A percentile compares a stretch with the other conserved stretches of the same genome.
Conservation (phyloP, 2,329 filamentous ascomycete species). For the Alternaria triticimaculans region DNA sequence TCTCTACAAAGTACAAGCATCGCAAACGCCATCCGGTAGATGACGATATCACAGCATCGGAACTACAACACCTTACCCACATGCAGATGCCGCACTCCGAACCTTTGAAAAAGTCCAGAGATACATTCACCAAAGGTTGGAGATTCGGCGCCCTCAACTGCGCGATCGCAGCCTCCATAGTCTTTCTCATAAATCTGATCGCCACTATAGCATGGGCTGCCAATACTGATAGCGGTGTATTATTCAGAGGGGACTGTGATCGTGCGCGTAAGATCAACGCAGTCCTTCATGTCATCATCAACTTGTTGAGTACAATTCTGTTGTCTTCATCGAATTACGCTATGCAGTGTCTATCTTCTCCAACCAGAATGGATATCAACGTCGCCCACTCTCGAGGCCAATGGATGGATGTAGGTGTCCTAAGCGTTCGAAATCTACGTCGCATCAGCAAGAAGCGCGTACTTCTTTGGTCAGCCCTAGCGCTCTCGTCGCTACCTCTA, state of each 20-base stretch:
- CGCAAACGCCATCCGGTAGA: background rate
- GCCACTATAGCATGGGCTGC: background rate
- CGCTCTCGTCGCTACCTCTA: background rate
- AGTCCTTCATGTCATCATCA: slow-evolving; percentile 54
- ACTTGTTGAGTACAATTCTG: slow-evolving; percentile 47
- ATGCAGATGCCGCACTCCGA: background rate
- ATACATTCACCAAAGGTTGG: background rate
- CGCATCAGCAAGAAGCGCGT: background rate
- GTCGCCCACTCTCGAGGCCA: slow-evolving; percentile 11
- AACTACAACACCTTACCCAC: background rate
- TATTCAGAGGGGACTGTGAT: slow-evolving; percentile 29
- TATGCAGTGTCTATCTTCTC: slow-evolving; percentile 24
- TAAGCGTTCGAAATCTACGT: background rate
- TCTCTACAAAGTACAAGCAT: background rate
- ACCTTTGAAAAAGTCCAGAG: background rate
- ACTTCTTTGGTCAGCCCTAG: background rate
- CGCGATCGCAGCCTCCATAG: background rate
- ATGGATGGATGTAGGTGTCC: background rate
- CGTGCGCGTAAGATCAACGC: slow-evolving; percentile 5
- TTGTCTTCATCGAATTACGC: slow-evolving; percentile 20
- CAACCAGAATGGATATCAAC: slow-evolving; percentile 17
- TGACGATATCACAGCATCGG: background rate
- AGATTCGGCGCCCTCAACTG: background rate
- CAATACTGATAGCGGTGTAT: background rate
- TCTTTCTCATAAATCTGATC: background rate